Evolutionary conservation across 352 stramenopile species (phyloP), one percentile per base, ranked within the genome.

Genomic region (Phytophthora palmivora): DNA sequence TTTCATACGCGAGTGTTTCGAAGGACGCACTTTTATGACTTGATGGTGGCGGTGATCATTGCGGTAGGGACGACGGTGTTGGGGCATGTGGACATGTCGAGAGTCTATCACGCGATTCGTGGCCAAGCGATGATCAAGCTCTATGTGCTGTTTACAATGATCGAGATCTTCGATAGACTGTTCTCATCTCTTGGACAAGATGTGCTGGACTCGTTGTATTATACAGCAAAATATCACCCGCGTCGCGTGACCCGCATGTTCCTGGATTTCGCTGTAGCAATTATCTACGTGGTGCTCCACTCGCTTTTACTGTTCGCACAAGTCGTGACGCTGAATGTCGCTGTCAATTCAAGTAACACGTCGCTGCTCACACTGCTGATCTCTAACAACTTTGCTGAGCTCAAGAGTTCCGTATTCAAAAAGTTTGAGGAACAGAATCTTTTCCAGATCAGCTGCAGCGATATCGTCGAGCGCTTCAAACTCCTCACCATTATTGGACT

Each of bases 371-470:
- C 96, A 16, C 73, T 98, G 2, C 79, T 98, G n/a, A 92, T 97
- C 53, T 96, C 84, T n/a, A 99, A 98, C 71, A 99, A 99, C 73
- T 99, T 99, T 85, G 92, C 96, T 0, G 97, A 99, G 78, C 97
- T 99, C 72, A 99, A 99, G 62, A 95, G 71, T 28, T 96, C 86
- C 11, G 97, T 99, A 3, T 99, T 99, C 73, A 99, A 99, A 78
- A 98, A 98, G 42, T 98, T 97, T 63, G 91, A 97, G 53, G 79
- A 94, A 62, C 85, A 98, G 39, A 98, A 98, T 59, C 78, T 99
- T 4, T 99, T 99, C 75, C 97, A 99, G 72, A 97, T 99, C 53
- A 91, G 86, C n/a, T 98, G 96, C 63, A 96, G 89, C 42, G 88
- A 99, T 82, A 98, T 99, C 55, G 97, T 98, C 55, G 97, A 99